These are phyloP conservation scores for Stachybotrys echinatus DNA, from an alignment of 2,329 filamentous ascomycete genomes.

Conservation along the genomic window DNA sequence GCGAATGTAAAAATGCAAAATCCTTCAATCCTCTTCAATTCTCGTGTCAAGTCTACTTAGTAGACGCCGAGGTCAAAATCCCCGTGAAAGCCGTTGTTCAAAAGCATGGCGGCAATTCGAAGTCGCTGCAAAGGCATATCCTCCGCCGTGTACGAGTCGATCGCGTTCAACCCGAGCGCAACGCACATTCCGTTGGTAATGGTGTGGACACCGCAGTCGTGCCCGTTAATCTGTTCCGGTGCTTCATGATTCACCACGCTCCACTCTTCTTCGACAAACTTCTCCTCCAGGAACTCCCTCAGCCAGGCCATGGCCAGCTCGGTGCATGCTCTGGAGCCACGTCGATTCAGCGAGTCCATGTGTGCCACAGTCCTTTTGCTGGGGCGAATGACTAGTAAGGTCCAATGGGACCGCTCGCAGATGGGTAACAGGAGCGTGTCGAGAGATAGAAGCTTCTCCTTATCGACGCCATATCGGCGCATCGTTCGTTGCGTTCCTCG, in stretches of 20 bases:
- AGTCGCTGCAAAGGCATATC: constrained; percentile 57
- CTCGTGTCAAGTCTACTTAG: constrained; percentile 13
- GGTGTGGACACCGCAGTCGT: constrained; percentile 74
- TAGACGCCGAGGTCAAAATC: constrained; percentile 48
- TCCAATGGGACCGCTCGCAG: constrained; percentile 64
- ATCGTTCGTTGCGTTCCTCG: constrained; percentile 48
- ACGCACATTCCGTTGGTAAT: constrained; percentile 67
- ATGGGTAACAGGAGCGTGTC: constrained; percentile 68
- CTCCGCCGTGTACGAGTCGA: constrained; percentile 39
- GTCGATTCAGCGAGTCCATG: constrained; percentile 57
- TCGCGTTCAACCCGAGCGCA: constrained; percentile 46
- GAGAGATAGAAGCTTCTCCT: constrained; percentile 57
- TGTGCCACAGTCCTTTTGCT: constrained; percentile 56
- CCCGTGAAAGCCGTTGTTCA: constrained; percentile 61
- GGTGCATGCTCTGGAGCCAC: constrained; percentile 34
- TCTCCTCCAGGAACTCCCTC: constrained; percentile 45
- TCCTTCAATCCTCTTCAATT: too few species aligned
- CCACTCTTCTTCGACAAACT: constrained; percentile 58
- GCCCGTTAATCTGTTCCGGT: constrained; percentile 58
- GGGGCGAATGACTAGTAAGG: constrained; percentile 62
- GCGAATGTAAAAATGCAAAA: too few species aligned
- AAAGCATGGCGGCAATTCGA: constrained; percentile 58
- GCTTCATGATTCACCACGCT: constrained; percentile 41
- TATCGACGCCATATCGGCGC: constrained; percentile 49
- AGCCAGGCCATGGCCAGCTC: constrained; percentile 49